phyloP scores from a whole-genome alignment of 2,329 filamentous ascomycete genomes.

The Stachybotrys chartarum region DNA sequence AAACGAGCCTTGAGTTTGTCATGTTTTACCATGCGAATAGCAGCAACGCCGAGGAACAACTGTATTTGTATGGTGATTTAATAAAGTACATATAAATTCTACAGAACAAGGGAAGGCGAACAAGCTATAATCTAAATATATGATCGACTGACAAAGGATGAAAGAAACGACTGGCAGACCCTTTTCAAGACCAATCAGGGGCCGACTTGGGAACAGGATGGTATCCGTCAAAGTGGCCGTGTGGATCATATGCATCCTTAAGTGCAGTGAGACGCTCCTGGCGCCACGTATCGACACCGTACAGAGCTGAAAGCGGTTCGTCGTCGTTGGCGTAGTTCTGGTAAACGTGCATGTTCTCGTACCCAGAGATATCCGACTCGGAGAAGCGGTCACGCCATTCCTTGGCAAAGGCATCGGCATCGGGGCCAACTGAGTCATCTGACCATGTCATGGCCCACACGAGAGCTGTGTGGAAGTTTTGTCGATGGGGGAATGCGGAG shows the following conservation, averaged over 20 bases:
- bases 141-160: neutral
- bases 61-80: too few species aligned
- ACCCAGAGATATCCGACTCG: slow-evolving; percentile 2
- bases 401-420: slow-evolving; percentile 7
- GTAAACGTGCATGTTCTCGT: slow-evolving; percentile 17
- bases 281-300: slow-evolving; percentile 43
- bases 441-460: slow-evolving; percentile 11
- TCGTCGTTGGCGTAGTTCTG: slow-evolving; percentile 46
- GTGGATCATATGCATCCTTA: slow-evolving; percentile 42
- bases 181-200: neutral
- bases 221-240: slow-evolving; percentile 31
- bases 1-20: too few species aligned
- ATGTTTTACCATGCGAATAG: too few species aligned
- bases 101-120: too few species aligned
- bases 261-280: slow-evolving; percentile 33
- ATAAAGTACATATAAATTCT: too few species aligned
- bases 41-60: too few species aligned
- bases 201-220: neutral
- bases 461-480: slow-evolving; percentile 10
- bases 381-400: slow-evolving; percentile 10
- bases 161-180: neutral
- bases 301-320: slow-evolving; percentile 32
- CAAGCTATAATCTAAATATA: neutral
- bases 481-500: slow-evolving; percentile 14
- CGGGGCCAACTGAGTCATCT: slow-evolving; percentile 8